Percentiles rank a stretch among this genome's conserved stretches.
phyloP scores from a whole-genome alignment of 139 green algal genomes.

The Coccomyxa sp. region DNA sequence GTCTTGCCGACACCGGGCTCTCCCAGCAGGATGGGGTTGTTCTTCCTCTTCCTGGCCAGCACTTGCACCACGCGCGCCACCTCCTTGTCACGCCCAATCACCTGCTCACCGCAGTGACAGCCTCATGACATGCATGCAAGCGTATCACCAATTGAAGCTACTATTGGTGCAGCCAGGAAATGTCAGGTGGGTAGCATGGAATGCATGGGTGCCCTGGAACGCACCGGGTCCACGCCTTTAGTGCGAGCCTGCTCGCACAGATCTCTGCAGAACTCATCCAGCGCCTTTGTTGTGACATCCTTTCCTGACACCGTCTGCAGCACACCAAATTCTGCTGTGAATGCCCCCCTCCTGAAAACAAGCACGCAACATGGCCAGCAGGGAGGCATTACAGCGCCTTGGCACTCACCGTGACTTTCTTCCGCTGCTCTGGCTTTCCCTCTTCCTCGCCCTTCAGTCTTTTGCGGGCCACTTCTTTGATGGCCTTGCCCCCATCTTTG shows the following conservation, averaged over 20 bases:
- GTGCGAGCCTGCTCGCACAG: slow-evolving; percentile 67
- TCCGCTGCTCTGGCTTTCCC: slow-evolving; percentile 23
- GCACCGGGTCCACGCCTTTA: slow-evolving; percentile 82
- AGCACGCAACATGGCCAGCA: too few species aligned
- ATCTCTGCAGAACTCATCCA: slow-evolving; percentile 89
- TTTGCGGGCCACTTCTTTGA: slow-evolving; percentile 49
- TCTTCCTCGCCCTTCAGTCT: slow-evolving; percentile 60
- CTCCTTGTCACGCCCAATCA: slow-evolving; percentile 88
- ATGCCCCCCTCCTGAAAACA: too few species aligned
- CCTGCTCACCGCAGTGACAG: slow-evolving; percentile 10
- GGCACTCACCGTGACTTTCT: slow-evolving; percentile 35
- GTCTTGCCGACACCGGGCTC: slow-evolving; percentile 94
- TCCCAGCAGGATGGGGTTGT: slow-evolving; percentile 97
- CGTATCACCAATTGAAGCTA: too few species aligned
- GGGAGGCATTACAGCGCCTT: too few species aligned
- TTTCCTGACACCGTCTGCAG: slow-evolving; percentile 48
- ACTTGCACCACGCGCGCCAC: slow-evolving; percentile 88
- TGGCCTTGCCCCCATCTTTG: slow-evolving; percentile 27
- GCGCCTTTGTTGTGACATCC: slow-evolving; percentile 38
- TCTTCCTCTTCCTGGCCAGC: slow-evolving; percentile 78
- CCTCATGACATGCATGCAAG: too few species aligned
- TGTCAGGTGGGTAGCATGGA: too few species aligned
- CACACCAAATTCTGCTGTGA: not conserved
- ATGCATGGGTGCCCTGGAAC: not conserved
- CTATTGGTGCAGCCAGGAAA: too few species aligned